Percentiles rank a stretch among this genome's conserved stretches.
Evolutionary conservation across 257 asterid species (phyloP).

Genomic region (Parsonsia alboflavescens): DNA sequence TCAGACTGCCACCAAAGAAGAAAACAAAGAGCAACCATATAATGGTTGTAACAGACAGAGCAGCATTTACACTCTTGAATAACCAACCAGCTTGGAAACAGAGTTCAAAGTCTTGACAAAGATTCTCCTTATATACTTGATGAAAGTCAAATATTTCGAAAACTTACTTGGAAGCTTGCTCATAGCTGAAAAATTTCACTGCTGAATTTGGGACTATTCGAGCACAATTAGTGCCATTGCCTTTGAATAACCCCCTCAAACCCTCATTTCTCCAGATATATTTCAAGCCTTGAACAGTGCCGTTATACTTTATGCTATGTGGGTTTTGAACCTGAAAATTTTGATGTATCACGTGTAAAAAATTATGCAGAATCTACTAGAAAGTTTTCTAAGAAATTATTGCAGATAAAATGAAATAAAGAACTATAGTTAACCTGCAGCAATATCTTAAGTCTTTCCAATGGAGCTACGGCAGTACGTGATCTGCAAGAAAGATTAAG

Average conservation of each 20-base stretch:
- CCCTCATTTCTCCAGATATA: slow-evolving; percentile 88
- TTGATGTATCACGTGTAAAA: not conserved
- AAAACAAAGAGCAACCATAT: not conserved
- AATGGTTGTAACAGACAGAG: not conserved
- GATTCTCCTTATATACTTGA: not conserved
- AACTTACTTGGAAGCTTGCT: slow-evolving; percentile 95
- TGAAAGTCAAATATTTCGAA: not conserved
- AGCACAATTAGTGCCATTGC: slow-evolving; percentile 90
- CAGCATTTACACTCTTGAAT: not conserved
- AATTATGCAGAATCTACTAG: not conserved
- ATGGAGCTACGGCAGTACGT: slow-evolving; percentile 97
- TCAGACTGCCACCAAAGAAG: not conserved
- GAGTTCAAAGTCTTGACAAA: not conserved
- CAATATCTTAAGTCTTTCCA: slow-evolving; percentile 89
- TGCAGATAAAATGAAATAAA: not conserved
- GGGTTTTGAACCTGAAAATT: slow-evolving; percentile 81
- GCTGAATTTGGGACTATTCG: slow-evolving; percentile 96
- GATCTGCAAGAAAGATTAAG: slow-evolving; percentile 55
- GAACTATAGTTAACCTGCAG: slow-evolving; percentile 59
- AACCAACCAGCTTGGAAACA: not conserved
- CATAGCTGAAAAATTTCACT: slow-evolving; percentile 98
- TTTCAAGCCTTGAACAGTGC: slow-evolving; percentile 80
- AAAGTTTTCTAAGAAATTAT: slow-evolving; percentile 2
- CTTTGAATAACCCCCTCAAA: slow-evolving; percentile 72
- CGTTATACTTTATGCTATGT: slow-evolving; percentile 70